phyloP scores from a whole-genome alignment of 2,329 filamentous ascomycete genomes.

The Ceratocystis eucalypticola region DNA sequence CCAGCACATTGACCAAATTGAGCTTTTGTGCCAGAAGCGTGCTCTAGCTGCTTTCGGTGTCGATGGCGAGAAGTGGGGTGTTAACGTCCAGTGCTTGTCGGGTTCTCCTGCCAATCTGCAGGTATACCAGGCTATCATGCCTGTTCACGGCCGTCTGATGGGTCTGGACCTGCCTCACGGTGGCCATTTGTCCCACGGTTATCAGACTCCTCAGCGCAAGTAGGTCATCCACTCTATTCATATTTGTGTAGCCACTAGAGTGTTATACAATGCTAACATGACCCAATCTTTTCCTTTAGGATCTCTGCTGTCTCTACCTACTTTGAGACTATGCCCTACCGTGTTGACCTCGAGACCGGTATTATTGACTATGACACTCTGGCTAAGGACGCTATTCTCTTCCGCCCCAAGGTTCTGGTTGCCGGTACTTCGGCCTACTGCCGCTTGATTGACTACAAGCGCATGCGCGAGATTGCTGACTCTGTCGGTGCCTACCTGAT shows the following conservation, averaged over 20 bases:
- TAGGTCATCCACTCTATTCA: constrained; percentile 29
- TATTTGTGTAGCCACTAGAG: no score
- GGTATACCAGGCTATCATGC: constrained; percentile 96
- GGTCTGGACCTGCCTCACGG: constrained; percentile 89
- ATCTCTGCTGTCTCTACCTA: constrained; percentile 97
- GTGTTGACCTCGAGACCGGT: constrained; percentile 75
- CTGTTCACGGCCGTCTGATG: constrained; percentile 91
- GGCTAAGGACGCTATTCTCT: constrained; percentile 78
- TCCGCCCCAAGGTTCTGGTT: constrained; percentile 90
- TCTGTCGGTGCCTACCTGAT: constrained; percentile 87
- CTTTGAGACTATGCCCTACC: constrained; percentile 97
- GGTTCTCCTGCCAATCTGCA: constrained; percentile 94
- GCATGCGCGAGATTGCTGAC: constrained; percentile 93
- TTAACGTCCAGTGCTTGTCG: constrained; percentile 91
- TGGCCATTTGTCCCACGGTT: constrained; percentile 90
- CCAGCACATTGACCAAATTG: constrained; percentile 94
- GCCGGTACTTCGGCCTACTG: constrained; percentile 97
- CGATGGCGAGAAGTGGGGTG: constrained; percentile 83
- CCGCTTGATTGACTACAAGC: constrained; percentile 88
- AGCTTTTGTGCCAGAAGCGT: constrained; percentile 86
- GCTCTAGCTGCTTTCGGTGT: constrained; percentile 84
- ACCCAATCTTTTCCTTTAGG: constrained; percentile 27
- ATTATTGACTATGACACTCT: constrained; percentile 95
- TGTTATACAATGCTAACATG: background rate
- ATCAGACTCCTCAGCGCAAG: constrained; percentile 92